Evolutionary conservation across 495 filamentous ascomycete species (phyloP), one percentile per base, ranked within the genome.

Genomic region (Lentithecium fluviatile): DNA sequence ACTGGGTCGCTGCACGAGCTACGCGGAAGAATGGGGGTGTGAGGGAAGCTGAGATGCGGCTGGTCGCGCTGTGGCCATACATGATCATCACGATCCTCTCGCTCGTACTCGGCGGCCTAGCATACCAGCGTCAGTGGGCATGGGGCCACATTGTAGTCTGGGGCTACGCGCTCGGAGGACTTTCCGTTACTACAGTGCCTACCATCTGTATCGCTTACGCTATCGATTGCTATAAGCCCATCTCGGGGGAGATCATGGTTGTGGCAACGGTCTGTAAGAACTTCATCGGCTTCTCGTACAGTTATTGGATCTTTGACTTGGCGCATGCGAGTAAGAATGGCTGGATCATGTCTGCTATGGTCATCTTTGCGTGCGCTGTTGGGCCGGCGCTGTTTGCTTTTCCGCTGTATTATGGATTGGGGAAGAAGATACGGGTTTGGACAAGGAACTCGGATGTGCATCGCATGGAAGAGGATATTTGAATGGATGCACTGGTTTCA

Each of bases 211-310:
- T 85, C 15, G 82, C 82, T 1, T 84, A 85, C 46, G 80, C 81
- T 4, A 78, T 85, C 13, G 82, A 85, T 67, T 79, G 74, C n/a
- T 84, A 85, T 64, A 78, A 78, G 17, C 74, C 78, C 1, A 84
- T 83, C 48, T 78, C 78, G 11, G 76, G 73, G 0, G 83, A 87
- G 65, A 85, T 87, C 80, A 74, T 87, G 45, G 85, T 87, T 60
- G 82, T 81, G 1, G 85, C 85, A 78, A 86, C 85, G 57, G 66
- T 87, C 19, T 83, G 84, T 23, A 87, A 87, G 58, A 82, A 85
- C 68, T 78, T 80, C 13, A 83, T 87, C 50, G 79, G 73, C 52
- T 86, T 87, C 62, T 82, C 81, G 2, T 64, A 64, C 32, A 47
- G 36, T n/a, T 64, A 64, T 21, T 64, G 61, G 61, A 36, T 64